These are phyloP conservation scores for Melampsora americana DNA, from an alignment of 1,284 basidiomycete genomes.

Conservation along the genomic window DNA sequence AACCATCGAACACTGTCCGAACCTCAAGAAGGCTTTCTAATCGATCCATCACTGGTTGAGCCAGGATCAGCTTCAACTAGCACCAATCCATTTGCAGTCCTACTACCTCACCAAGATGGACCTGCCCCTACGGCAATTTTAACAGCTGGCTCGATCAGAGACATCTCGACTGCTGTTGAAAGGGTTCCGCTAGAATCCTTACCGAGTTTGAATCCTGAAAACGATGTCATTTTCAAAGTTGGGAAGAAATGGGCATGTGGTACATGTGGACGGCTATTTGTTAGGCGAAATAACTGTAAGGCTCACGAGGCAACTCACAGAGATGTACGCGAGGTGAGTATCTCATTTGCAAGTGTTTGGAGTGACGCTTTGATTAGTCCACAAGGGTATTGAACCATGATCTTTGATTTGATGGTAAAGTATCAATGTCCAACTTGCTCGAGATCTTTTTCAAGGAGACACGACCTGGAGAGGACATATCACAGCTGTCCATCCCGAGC, in stretches of 20 bases:
- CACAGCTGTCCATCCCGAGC: conserved; percentile 39
- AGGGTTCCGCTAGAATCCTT: conserved; percentile 22
- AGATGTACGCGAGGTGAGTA: conserved; percentile 34
- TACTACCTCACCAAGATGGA: not conserved
- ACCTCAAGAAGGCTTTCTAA: not conserved
- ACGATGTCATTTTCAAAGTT: conserved; percentile 27
- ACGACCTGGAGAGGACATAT: conserved; percentile 41
- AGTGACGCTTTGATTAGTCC: not conserved
- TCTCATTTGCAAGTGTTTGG: not conserved
- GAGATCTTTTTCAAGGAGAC: conserved; percentile 33
- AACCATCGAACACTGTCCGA: too few species aligned
- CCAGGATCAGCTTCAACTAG: not conserved
- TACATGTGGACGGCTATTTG: conserved; percentile 37
- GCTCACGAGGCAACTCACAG: conserved; percentile 44
- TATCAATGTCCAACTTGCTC: conserved; percentile 39
- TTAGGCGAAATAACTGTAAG: conserved; percentile 42
- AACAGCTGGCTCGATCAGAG: conserved; percentile 30
- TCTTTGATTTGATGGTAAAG: not conserved
- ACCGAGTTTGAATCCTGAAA: conserved; percentile 16
- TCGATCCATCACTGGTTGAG: not conserved
- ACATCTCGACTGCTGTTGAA: conserved; percentile 19
- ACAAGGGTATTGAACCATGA: not conserved
- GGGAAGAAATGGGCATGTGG: conserved; percentile 43
- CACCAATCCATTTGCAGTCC: not conserved
- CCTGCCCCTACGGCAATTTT: conserved; percentile 17